These are phyloP conservation scores for Fusarium concolor DNA, from an alignment of 2,329 filamentous ascomycete genomes.

Conservation along the genomic window DNA sequence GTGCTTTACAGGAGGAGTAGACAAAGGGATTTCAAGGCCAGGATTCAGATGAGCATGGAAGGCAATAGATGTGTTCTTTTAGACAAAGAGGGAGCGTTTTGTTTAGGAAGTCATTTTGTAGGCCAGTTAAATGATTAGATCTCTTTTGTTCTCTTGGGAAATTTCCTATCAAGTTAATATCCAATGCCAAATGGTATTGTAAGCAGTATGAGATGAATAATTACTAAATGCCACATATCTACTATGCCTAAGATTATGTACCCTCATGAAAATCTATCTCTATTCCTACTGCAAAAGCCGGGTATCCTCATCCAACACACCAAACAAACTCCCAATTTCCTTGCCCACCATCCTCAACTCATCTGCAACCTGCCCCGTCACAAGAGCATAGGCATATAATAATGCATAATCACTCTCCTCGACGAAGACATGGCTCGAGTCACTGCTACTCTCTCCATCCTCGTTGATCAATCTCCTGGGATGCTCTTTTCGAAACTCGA, in stretches of 20 bases:
- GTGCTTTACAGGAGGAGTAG: too few relatives aligned
- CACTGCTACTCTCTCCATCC: constrained; percentile 36
- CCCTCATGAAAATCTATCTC: fast-evolving
- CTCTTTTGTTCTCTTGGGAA: too few relatives aligned
- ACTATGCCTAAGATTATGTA: not conserved
- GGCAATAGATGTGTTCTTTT: too few relatives aligned
- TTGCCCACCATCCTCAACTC: constrained; percentile 69
- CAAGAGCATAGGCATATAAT: constrained; percentile 87
- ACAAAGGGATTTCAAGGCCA: too few relatives aligned
- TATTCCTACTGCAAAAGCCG: constrained; percentile 26
- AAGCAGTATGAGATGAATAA: too few relatives aligned
- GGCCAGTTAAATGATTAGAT: too few relatives aligned
- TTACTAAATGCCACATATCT: too few relatives aligned
- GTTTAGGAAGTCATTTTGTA: too few relatives aligned
- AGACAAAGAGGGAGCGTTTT: too few relatives aligned
- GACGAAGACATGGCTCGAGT: constrained; percentile 49
- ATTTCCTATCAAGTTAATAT: too few relatives aligned
- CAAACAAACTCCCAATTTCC: constrained; percentile 53
- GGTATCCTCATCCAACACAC: constrained; percentile 38
- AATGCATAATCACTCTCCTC: constrained; percentile 88
- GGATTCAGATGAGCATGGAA: too few relatives aligned
- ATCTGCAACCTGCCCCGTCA: constrained; percentile 74
- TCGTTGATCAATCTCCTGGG: constrained; percentile 45
- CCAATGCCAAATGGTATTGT: too few relatives aligned
- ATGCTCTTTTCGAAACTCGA: constrained; percentile 81